A percentile compares a stretch with the other conserved stretches of the same genome.
Evolutionary conservation across 2,329 filamentous ascomycete species (phyloP).

Genomic region (Aaosphaeria arxii): DNA sequence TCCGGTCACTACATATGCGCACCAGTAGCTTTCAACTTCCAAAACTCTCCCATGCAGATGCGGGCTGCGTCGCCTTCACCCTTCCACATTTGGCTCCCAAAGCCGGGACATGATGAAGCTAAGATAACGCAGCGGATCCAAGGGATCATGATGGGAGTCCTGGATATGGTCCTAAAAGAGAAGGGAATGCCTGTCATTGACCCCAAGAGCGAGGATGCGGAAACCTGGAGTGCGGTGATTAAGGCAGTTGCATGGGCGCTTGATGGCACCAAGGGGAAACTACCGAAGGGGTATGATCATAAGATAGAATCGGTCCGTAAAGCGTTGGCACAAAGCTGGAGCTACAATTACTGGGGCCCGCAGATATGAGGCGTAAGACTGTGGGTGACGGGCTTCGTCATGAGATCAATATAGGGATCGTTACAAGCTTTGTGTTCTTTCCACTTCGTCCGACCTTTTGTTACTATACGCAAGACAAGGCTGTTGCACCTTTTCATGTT

Average conservation of each 20-base stretch:
- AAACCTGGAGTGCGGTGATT: slow-evolving; percentile 21
- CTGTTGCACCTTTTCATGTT: no score
- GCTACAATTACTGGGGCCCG: neutral
- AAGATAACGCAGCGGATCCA: slow-evolving; percentile 22
- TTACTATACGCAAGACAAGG: no score
- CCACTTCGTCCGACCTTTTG: no score
- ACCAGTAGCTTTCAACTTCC: slow-evolving; percentile 19
- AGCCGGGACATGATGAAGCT: slow-evolving; percentile 4
- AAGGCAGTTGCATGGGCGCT: slow-evolving; percentile 24
- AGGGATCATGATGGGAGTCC: slow-evolving; percentile 29
- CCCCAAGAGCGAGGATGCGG: slow-evolving; percentile 7
- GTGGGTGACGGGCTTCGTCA: no score
- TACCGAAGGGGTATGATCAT: slow-evolving; percentile 20
- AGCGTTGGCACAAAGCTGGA: slow-evolving; percentile 6
- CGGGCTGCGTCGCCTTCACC: slow-evolving; percentile 11
- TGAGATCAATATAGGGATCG: no score
- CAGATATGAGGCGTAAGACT: neutral
- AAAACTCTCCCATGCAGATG: slow-evolving; percentile 4
- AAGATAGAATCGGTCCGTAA: slow-evolving; percentile 23
- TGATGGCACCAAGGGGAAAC: slow-evolving; percentile 18
- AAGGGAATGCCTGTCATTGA: slow-evolving; percentile 17
- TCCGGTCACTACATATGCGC: slow-evolving; percentile 15
- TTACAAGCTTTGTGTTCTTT: no score
- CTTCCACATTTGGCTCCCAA: slow-evolving; percentile 21
- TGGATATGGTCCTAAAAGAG: slow-evolving; percentile 20